These are phyloP conservation scores for Cairneyella variabilis DNA, from an alignment of 495 filamentous ascomycete species.

Conservation along the genomic window DNA sequence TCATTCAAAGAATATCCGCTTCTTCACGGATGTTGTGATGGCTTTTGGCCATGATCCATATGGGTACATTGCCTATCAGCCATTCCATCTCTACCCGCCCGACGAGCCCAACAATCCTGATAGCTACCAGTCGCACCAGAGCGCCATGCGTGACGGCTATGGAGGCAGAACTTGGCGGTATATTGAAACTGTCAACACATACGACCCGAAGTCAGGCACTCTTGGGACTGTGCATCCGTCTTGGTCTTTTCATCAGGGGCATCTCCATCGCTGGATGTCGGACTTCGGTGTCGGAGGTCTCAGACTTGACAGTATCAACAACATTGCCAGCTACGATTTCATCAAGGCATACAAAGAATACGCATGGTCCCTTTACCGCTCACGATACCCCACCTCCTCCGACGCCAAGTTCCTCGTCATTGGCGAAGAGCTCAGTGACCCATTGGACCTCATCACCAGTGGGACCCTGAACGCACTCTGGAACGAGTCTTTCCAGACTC, in stretches of 20 bases:
- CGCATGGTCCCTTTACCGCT: constrained; percentile 26
- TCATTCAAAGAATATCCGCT: constrained; percentile 20
- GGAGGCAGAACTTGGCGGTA: constrained; percentile 29
- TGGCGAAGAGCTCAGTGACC: constrained; percentile 31
- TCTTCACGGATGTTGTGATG: constrained; percentile 33
- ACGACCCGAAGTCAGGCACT: constrained; percentile 24
- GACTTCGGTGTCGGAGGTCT: constrained; percentile 31
- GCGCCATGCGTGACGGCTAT: constrained; percentile 23
- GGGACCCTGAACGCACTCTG: constrained; percentile 28
- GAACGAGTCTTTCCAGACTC: constrained; percentile 29
- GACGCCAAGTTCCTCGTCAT: constrained; percentile 30
- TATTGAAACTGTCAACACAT: constrained; percentile 18
- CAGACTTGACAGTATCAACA: constrained; percentile 32
- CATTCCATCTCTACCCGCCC: constrained; percentile 25
- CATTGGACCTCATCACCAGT: constrained; percentile 22
- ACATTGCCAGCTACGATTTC: constrained; percentile 32
- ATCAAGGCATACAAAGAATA: constrained; percentile 27
- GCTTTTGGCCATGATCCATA: constrained; percentile 31
- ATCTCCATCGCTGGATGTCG: constrained; percentile 31
- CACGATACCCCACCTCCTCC: constrained; percentile 7
- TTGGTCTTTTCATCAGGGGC: constrained; percentile 27
- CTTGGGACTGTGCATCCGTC: constrained; percentile 20
- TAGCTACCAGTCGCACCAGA: constrained; percentile 25
- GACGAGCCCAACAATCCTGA: constrained; percentile 24
- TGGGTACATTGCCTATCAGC: constrained; percentile 24